Evolutionary conservation across 805 yeast genomes (phyloP), one percentile per base, ranked within the genome.

Genomic region (Cyberlindnera maritima): DNA sequence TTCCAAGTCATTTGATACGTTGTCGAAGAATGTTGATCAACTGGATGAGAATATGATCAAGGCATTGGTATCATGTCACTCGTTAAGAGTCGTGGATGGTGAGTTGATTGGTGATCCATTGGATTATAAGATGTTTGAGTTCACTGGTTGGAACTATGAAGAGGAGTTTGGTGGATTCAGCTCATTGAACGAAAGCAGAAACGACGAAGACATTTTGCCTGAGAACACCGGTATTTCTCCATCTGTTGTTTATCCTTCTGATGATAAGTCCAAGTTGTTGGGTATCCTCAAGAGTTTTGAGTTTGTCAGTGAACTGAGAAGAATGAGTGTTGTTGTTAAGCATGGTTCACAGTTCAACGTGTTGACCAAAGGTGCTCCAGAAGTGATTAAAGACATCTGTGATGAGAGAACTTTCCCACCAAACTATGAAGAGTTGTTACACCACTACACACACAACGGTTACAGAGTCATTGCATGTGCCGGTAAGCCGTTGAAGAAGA

Each of bases 331-430:
- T 0, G 64, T 92, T 43, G 81, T 83, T 14, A 77, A 78, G 48
- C 70, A 73, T 26, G 71, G 70, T 18, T 64, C 69, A 18, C 62
- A 67, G 17, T 71, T 72, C 50, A 67, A 69, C 50, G 79, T 82
- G 0, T 84, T 79, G 61, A 89, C 94, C 12, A 94, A 94, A 62
- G 99, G 99, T 41, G 99, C 99, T 0, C 99, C 99, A 0, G 99
- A 94, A 62, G 88, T 91, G 11, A 87, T 94, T 75, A 71, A 77
- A 26, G 83, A 80, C 15, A 80, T 94, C 26, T 94, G 99, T 67
- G 68, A 71, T 14, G 80, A 84, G 1, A 79, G 76, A 17, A 70
- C 90, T 0, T 66, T 94, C 41, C 99, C 99, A 1, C 61, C 65
- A 2, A 79, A 90, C 58, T 94, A 78, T 62, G 83, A 85, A 20